phyloP scores from a whole-genome alignment of 305 asterid species.

The Rubia peregrina region DNA sequence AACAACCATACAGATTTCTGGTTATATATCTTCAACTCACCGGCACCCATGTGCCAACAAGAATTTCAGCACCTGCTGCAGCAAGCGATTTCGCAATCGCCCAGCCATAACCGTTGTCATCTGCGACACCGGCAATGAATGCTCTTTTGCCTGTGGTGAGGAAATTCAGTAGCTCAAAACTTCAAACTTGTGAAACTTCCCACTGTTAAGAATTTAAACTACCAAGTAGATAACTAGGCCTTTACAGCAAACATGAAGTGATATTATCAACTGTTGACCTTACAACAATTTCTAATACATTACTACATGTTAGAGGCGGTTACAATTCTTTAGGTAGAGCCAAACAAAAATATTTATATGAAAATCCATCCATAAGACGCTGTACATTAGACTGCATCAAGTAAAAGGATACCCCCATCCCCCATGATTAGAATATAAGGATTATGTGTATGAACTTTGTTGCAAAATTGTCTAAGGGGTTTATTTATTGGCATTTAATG shows the following conservation, averaged over 20 bases:
- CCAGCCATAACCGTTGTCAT: slow-evolving; percentile 94
- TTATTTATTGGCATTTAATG: background rate
- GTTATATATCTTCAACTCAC: slow-evolving; percentile 36
- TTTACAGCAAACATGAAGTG: background rate
- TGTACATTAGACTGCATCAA: background rate
- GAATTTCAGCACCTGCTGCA: slow-evolving; percentile 90
- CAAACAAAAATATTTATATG: background rate
- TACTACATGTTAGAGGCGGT: background rate
- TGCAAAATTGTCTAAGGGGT: background rate
- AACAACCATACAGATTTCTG: background rate
- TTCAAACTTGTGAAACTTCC: background rate
- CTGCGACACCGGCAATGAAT: slow-evolving; percentile 86
- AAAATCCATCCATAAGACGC: too few species aligned
- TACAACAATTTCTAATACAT: background rate
- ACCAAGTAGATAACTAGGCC: background rate
- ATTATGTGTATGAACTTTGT: background rate
- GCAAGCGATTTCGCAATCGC: slow-evolving; percentile 88
- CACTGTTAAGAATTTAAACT: background rate
- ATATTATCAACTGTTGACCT: background rate
- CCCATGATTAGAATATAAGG: background rate
- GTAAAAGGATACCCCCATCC: background rate
- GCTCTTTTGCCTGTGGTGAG: slow-evolving; percentile 65
- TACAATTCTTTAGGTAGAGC: background rate
- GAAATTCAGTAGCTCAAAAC: background rate
- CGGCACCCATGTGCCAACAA: slow-evolving; percentile 88